Conservation (phyloP, 352 stramenopile species). For the Phytophthora syringae region DNA sequence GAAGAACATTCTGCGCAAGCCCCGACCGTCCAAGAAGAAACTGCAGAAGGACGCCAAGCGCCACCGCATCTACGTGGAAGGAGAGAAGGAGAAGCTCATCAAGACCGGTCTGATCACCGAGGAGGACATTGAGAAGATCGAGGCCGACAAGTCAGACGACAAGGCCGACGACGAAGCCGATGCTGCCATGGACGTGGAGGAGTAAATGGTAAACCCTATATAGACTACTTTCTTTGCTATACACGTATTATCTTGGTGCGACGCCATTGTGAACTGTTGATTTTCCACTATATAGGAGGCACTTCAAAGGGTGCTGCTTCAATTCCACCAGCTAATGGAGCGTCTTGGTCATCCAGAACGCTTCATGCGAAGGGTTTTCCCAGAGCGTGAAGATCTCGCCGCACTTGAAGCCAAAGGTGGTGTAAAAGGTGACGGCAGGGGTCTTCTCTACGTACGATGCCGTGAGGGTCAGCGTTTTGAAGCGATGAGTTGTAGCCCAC, state of each 20-base stretch:
- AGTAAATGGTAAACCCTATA: conserved; percentile 52
- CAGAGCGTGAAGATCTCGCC: conserved; percentile 27
- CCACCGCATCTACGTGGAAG: conserved; percentile 69
- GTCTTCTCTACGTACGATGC: conserved; percentile 19
- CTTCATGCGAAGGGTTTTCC: conserved; percentile 43
- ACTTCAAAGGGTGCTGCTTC: no score
- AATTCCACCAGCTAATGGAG: conserved; percentile 7
- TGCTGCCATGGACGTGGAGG: conserved; percentile 60
- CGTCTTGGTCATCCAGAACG: conserved; percentile 38
- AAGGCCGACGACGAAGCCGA: conserved; percentile 40
- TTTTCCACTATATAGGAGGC: no score
- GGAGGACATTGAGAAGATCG: conserved; percentile 86
- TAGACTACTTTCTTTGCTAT: conserved; percentile 40
- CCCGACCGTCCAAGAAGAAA: conserved; percentile 86
- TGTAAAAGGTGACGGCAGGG: conserved; percentile 39
- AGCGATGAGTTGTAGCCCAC: conserved; percentile 27
- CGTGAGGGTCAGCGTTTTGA: conserved; percentile 27
- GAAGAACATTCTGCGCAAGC: conserved; percentile 66
- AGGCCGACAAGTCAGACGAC: conserved; percentile 52
- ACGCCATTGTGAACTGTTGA: no score
- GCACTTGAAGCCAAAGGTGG: conserved; percentile 36
- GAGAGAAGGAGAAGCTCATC: conserved; percentile 80
- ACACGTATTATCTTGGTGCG: conserved; percentile 20
- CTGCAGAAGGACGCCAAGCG: conserved; percentile 85
- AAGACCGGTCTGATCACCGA: conserved; percentile 81